Conservation (phyloP, 257 asterid genomes). For the Sherardia arvensis region DNA sequence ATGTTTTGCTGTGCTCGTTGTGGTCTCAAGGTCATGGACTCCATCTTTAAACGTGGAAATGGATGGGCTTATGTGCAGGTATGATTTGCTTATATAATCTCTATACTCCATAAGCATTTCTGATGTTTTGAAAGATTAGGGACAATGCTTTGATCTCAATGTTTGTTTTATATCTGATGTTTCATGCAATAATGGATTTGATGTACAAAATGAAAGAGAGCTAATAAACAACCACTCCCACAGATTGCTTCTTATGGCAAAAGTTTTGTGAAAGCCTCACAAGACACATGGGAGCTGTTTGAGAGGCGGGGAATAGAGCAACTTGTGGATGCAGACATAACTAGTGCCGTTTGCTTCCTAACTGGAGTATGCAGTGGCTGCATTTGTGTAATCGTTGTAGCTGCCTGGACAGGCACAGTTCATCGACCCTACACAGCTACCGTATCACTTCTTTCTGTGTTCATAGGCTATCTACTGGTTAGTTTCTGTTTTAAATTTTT, state of each 20-base stretch:
- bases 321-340: conserved; percentile 86
- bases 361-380: conserved; percentile 91
- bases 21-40: conserved; percentile 77
- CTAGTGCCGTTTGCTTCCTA: conserved; percentile 84
- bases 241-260: conserved; percentile 96
- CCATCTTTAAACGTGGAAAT: conserved; percentile 75
- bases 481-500: conserved; percentile 10
- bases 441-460: conserved; percentile 61
- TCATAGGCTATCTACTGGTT: conserved; percentile 92
- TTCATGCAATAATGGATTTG: not conserved
- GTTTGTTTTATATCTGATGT: no score
- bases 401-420: conserved; percentile 72
- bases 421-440: conserved; percentile 65
- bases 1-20: conserved; percentile 97
- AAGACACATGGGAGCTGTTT: conserved; percentile 93
- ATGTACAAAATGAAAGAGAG: not conserved
- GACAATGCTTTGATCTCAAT: not conserved
- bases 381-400: conserved; percentile 70
- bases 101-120: not conserved
- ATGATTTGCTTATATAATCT: not conserved
- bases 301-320: conserved; percentile 58
- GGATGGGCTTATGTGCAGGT: conserved; percentile 99
- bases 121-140: not conserved
- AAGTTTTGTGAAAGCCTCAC: conserved; percentile 76
- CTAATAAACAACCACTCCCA: conserved; percentile 2